These are phyloP conservation scores for Monotropa hypopitys DNA, from an alignment of 179 eudicot genomes.

Conservation along the genomic window DNA sequence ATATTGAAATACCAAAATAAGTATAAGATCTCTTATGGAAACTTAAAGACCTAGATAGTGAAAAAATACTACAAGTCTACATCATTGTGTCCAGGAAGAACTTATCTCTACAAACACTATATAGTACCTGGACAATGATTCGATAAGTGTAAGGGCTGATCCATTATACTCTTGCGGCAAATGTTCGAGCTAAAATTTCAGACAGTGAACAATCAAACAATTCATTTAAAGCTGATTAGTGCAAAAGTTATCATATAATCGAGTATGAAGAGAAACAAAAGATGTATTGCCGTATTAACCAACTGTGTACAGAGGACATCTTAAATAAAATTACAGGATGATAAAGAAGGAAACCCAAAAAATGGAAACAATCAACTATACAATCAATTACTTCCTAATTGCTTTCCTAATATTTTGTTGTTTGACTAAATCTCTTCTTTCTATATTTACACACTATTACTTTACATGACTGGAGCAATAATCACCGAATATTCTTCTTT, in stretches of 20 bases:
- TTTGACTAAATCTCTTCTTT: too few relatives aligned
- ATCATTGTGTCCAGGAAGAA: slow-evolving; percentile 1
- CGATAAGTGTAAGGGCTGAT: slow-evolving; percentile 82
- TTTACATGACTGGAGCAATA: too few relatives aligned
- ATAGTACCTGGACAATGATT: slow-evolving; percentile 79
- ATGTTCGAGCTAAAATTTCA: slow-evolving; percentile 54
- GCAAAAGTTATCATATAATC: slow-evolving; percentile 5
- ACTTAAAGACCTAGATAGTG: background rate
- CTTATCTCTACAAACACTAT: background rate
- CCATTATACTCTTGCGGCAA: slow-evolving; percentile 76
- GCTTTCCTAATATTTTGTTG: too few relatives aligned
- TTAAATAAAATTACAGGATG: too few relatives aligned
- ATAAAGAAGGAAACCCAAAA: too few relatives aligned
- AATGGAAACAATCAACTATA: too few relatives aligned
- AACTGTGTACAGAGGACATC: too few relatives aligned
- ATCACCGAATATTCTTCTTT: too few relatives aligned
- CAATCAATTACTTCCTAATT: too few relatives aligned
- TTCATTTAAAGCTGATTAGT: background rate
- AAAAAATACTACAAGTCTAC: background rate
- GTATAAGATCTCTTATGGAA: background rate
- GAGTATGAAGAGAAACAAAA: too few relatives aligned
- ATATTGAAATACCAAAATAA: background rate
- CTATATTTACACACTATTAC: too few relatives aligned
- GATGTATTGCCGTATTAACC: too few relatives aligned
- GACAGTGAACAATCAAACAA: slow-evolving; percentile 12